Percentiles rank a stretch among this genome's conserved stretches.
Evolutionary conservation across 2,329 filamentous ascomycete genomes (phyloP).

Genomic region (Aspergillus quadricinctus): DNA sequence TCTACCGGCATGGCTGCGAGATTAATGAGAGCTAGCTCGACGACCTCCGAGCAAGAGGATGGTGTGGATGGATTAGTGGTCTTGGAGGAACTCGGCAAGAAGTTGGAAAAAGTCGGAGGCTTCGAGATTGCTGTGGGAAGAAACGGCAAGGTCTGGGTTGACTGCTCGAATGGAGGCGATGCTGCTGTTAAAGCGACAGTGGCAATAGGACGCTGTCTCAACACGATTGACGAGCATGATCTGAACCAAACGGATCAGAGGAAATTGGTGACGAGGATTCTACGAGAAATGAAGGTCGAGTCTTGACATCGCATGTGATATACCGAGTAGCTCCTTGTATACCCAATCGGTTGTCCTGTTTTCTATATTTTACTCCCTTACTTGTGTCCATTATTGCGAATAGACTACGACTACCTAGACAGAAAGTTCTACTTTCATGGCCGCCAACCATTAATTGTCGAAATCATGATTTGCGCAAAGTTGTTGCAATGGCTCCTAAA

Average conservation of each 20-base stretch:
- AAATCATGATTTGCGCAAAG: neutral
- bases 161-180: constrained; percentile 60
- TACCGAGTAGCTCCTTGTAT: neutral
- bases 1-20: constrained; percentile 78
- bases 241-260: constrained; percentile 41
- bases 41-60: constrained; percentile 26
- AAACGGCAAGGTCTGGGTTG: constrained; percentile 90
- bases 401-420: neutral
- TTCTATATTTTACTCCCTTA: neutral
- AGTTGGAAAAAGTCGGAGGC: constrained; percentile 54
- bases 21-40: constrained; percentile 49
- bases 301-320: constrained; percentile 14
- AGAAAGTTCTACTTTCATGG: neutral
- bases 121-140: constrained; percentile 93
- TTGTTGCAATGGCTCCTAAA: neutral
- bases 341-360: neutral
- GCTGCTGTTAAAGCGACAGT: constrained; percentile 61
- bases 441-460: neutral
- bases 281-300: constrained; percentile 39
- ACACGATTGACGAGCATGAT: constrained; percentile 66
- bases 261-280: constrained; percentile 41
- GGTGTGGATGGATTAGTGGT: constrained; percentile 64
- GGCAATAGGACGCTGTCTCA: constrained; percentile 72
- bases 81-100: constrained; percentile 75
- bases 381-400: neutral